Percentiles rank a stretch among this genome's conserved stretches.
Conservation (phyloP, 1,284 basidiomycete genomes). For the Leccinum subrobustum region DNA sequence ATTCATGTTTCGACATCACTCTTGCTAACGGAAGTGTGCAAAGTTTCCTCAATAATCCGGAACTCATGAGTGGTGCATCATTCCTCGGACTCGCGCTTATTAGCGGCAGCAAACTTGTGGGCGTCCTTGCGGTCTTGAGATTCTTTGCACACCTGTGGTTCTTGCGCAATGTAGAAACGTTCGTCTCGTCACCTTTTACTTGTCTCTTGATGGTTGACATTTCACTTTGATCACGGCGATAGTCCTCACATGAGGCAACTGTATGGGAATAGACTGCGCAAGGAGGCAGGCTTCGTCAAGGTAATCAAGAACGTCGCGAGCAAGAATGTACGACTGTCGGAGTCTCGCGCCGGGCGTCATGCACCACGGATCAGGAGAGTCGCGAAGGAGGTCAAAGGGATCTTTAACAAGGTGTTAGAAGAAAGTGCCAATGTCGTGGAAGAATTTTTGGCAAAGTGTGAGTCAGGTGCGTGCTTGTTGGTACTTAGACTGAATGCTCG, state of each 20-base stretch:
- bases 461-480: constrained; percentile 26
- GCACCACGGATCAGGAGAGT: constrained; percentile 77
- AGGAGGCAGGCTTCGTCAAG: constrained; percentile 95
- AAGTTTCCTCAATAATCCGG: constrained; percentile 78
- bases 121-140: constrained; percentile 81
- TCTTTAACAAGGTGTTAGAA: constrained; percentile 92
- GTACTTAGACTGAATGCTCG: background rate
- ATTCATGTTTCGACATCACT: background rate
- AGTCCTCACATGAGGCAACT: constrained; percentile 97
- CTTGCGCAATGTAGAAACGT: constrained; percentile 86
- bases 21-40: constrained; percentile 2
- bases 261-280: constrained; percentile 85
- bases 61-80: constrained; percentile 92
- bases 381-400: constrained; percentile 87
- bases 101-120: constrained; percentile 85
- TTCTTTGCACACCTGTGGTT: constrained; percentile 92
- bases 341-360: constrained; percentile 65
- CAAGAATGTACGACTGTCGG: constrained; percentile 73
- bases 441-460: constrained; percentile 89
- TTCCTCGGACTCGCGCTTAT: constrained; percentile 94
- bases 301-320: constrained; percentile 91
- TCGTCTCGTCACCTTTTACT: constrained; percentile 28
- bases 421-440: constrained; percentile 90
- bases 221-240: constrained; percentile 4
- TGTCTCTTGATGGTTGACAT: background rate